phyloP scores from a whole-genome alignment of 2,329 filamentous ascomycete species.

The Fusarium sororula region DNA sequence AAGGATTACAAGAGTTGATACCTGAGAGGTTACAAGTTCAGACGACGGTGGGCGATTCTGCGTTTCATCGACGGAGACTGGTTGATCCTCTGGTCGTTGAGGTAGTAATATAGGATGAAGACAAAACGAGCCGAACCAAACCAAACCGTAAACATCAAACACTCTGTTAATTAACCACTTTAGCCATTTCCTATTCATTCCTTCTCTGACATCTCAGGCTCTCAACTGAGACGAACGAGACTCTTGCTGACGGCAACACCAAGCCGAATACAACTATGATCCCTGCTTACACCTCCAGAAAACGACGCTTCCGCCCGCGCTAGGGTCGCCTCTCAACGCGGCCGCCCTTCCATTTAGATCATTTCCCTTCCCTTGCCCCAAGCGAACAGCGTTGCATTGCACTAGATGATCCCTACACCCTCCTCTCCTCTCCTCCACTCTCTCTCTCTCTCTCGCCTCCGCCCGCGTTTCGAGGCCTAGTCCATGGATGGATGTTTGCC shows the following conservation, averaged over 20 bases:
- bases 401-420: not conserved
- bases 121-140: not conserved
- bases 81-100: not conserved
- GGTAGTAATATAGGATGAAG: not conserved
- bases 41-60: not conserved
- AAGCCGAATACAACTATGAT: not conserved
- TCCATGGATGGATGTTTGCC: slow-evolving; percentile 7
- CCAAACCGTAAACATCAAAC: slow-evolving; percentile 8
- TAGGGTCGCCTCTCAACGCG: slow-evolving; percentile 35
- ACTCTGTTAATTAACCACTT: slow-evolving; percentile 1
- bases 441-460: slow-evolving; percentile 11
- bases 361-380: not conserved
- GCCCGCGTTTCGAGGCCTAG: slow-evolving; percentile 26
- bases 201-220: not conserved
- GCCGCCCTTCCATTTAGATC: slow-evolving; percentile 32
- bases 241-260: slow-evolving; percentile 16
- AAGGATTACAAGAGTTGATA: slow-evolving; percentile 14
- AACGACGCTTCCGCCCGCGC: slow-evolving; percentile 3
- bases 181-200: not conserved
- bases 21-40: slow-evolving; percentile 6
- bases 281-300: not conserved
- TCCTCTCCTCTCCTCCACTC: not conserved
- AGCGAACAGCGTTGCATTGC: slow-evolving; percentile 29
- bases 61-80: slow-evolving; percentile 1
- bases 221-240: not conserved